Base-by-base conservation (phyloP, 192 early-diverging fungal genomes). In the Cladochytrium replicatum region DNA sequence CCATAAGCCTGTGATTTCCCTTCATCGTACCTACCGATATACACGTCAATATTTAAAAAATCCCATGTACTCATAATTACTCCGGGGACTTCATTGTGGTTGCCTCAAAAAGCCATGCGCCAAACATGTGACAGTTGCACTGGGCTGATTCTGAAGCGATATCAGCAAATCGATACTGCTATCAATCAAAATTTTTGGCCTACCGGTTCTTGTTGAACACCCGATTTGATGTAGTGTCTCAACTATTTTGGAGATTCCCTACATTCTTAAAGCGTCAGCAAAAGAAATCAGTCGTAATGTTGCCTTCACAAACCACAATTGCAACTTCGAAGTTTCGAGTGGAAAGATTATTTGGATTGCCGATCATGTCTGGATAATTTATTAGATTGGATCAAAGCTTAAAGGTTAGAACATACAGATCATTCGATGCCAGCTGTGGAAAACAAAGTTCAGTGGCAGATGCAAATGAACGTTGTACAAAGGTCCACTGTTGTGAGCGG, bases 111-210 rank as follows among this genome's bases (percentile, higher is more conserved):
- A 92, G 64, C 75, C 80, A 87, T 0, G 59, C 45, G 1, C 85
- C 86, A 77, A 89, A 88, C 82, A 90, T 88, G 47, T 80, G 64
- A 37, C 84, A 83, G 60, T 88, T 67, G 0, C 79, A 70, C 13
- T 64, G n/a, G n/a, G n/a, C n/a, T n/a, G n/a, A n/a, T n/a, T n/a
- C n/a, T n/a, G n/a, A n/a, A n/a, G n/a, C n/a, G n/a, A n/a, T n/a
- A n/a, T n/a, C n/a, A n/a, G n/a, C n/a, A n/a, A n/a, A n/a, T n/a
- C n/a, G n/a, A n/a, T n/a, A n/a, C n/a, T n/a, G n/a, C n/a, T n/a
- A n/a, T n/a, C n/a, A n/a, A n/a, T n/a, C n/a, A n/a, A n/a, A n/a
- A n/a, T n/a, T n/a, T n/a, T n/a, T n/a, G n/a, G n/a, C n/a, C n/a
- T n/a, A n/a, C n/a, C n/a, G n/a, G n/a, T n/a, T n/a, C n/a, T n/a